Conservation (phyloP, 2,329 filamentous ascomycete genomes). For the Aspergillus phoenicis region DNA sequence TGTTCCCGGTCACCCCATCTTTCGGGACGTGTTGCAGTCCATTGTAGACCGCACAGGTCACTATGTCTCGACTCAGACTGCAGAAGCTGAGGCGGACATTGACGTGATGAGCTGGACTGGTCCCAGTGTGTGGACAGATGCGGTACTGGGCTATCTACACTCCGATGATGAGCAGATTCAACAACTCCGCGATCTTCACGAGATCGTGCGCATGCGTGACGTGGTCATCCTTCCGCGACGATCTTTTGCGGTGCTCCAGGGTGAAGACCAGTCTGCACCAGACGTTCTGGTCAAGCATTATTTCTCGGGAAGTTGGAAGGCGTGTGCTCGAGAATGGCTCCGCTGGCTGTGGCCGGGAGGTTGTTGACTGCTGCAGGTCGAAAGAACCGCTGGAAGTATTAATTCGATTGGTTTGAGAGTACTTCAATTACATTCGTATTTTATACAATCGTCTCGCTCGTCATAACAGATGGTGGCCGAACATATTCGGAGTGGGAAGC, state of each 20-base stretch:
- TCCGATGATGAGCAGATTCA: background rate
- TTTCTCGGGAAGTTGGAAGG: conserved; percentile 11
- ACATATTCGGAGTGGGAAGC: no score
- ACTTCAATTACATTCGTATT: no score
- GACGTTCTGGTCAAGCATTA: conserved; percentile 13
- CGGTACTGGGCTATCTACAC: conserved; percentile 4
- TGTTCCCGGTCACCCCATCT: conserved; percentile 2
- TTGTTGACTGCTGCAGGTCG: background rate
- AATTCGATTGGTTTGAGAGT: no score
- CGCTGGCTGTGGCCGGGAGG: background rate
- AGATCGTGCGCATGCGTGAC: background rate
- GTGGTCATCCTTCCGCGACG: conserved; percentile 5
- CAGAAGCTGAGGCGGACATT: background rate
- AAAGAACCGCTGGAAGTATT: no score
- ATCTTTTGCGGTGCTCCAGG: conserved; percentile 5
- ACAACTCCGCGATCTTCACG: background rate
- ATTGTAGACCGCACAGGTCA: background rate
- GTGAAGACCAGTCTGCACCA: conserved; percentile 4
- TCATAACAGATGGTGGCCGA: no score
- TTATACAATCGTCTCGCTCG: no score
- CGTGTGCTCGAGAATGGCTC: background rate
- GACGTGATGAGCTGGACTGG: conserved; percentile 12
- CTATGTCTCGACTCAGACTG: background rate
- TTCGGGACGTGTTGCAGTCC: background rate
- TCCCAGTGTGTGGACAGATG: conserved; percentile 10